A percentile compares a stretch with the other conserved stretches of the same genome.
These are phyloP conservation scores for Pythium chondricola DNA, from an alignment of 352 stramenopile species.

Conservation along the genomic window DNA sequence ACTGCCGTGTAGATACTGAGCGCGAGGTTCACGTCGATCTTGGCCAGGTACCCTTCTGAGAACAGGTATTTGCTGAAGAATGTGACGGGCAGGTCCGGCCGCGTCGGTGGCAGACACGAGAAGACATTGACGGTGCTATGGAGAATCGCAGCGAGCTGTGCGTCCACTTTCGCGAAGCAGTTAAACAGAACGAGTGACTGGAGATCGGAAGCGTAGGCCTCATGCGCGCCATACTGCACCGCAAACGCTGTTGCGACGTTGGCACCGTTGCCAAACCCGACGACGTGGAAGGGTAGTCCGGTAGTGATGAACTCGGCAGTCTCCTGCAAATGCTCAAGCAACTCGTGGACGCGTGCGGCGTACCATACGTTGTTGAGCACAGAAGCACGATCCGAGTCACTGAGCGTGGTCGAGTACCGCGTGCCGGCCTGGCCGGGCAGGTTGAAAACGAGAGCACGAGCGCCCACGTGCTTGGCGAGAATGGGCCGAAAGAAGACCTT, in stretches of 20 bases:
- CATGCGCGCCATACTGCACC: conserved; percentile 31
- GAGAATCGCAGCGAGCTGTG: conserved; percentile 67
- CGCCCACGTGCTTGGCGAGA: conserved; percentile 66
- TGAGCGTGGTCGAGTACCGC: conserved; percentile 28
- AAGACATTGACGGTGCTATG: conserved; percentile 84
- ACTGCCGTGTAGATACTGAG: conserved; percentile 92
- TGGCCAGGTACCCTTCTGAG: conserved; percentile 80
- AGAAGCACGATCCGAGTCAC: neutral
- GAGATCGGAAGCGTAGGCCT: conserved; percentile 37
- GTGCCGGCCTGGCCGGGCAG: conserved; percentile 85
- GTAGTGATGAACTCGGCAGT: conserved; percentile 60
- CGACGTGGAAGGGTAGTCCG: conserved; percentile 74
- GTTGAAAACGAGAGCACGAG: conserved; percentile 88
- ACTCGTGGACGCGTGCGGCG: conserved; percentile 73
- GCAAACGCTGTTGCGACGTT: conserved; percentile 77
- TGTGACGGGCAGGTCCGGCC: conserved; percentile 82
- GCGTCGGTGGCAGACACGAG: conserved; percentile 59
- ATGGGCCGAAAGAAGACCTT: conserved; percentile 85
- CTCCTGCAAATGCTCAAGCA: conserved; percentile 75
- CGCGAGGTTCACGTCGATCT: conserved; percentile 82
- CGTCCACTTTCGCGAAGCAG: conserved; percentile 74
- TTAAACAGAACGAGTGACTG: conserved; percentile 82
- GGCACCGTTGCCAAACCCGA: conserved; percentile 87
- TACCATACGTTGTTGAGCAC: conserved; percentile 86
- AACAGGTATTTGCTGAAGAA: conserved; percentile 92